Evolutionary conservation across 495 filamentous ascomycete genomes (phyloP).

Genomic region (Oidiodendron maius): DNA sequence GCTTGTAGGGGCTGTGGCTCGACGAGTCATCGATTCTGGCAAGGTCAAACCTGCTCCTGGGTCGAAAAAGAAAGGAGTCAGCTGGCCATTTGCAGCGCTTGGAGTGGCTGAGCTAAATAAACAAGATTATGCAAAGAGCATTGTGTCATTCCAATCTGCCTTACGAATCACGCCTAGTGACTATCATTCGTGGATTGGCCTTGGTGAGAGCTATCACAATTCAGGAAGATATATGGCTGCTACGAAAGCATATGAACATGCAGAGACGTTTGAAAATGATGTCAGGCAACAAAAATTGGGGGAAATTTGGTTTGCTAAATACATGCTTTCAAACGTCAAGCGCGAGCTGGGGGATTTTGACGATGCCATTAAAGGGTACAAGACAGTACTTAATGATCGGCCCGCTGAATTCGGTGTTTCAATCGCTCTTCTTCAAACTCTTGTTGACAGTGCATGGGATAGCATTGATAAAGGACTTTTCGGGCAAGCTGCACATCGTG

Average conservation of each 20-base stretch:
- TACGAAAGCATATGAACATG: constrained; percentile 82
- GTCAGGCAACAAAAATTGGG: constrained; percentile 33
- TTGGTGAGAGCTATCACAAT: constrained; percentile 93
- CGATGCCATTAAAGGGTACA: constrained; percentile 70
- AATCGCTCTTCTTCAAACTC: constrained; percentile 79
- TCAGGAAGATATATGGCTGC: constrained; percentile 89
- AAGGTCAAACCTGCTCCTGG: constrained; percentile 83
- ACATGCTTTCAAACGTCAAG: constrained; percentile 95
- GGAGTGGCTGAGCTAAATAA: constrained; percentile 96
- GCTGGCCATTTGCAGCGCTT: constrained; percentile 94
- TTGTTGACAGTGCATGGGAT: constrained; percentile 73
- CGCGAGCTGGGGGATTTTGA: constrained; percentile 87
- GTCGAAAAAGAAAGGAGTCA: constrained; percentile 81
- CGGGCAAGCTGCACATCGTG: constrained; percentile 66
- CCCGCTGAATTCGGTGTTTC: constrained; percentile 78
- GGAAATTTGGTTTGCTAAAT: constrained; percentile 88
- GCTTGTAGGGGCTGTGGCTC: constrained; percentile 84
- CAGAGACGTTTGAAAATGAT: constrained; percentile 60
- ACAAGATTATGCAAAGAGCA: constrained; percentile 80
- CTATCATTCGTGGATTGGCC: constrained; percentile 92
- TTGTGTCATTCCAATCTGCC: constrained; percentile 88
- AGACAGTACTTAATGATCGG: constrained; percentile 56
- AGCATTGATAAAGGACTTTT: constrained; percentile 77
- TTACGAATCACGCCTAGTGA: constrained; percentile 74
- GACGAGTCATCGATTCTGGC: constrained; percentile 88